Base-by-base conservation (phyloP, 1,139 yeast genomes). In the Magnusiomyces sp. region DNA sequence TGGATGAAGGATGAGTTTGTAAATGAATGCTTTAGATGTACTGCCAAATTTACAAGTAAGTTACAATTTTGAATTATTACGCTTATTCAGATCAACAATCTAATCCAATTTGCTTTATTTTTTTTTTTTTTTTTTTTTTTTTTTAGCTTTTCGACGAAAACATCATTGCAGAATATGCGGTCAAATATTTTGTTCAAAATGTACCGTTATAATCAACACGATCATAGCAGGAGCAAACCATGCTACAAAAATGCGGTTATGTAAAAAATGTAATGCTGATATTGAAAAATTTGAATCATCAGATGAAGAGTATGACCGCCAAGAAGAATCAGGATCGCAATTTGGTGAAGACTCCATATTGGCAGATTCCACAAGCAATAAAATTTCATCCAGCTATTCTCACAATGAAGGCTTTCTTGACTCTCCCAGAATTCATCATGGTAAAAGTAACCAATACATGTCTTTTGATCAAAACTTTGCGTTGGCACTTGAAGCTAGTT, bases 91-190 rank as follows among this genome's bases (percentile, higher is more conserved):
- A 23, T 23, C 29, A 23, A 23, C 7, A 23, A 23, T 23, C 29
- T 23, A 23, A 41, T 14, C n/a, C n/a, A n/a, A n/a, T n/a, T n/a
- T n/a, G n/a, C n/a, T n/a, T n/a, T n/a, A n/a, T n/a, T n/a, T n/a
- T n/a, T n/a, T 32, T 7, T 10, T 2, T 14, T 20, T 36, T 13
- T 46, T 40, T 16, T 31, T 14, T 11, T 14, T 20, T 20, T 16
- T 20, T 45, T 17, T 42, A 56, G 63, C 83, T 0, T 92, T 90
- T 67, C 71, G 97, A 62, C 73, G 98, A 57, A 86, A 87, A 58
- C 98, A 92, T 64, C 98, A 92, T 65, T 92, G 98, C 62, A 72
- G 98, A 47, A 81, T 90, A 47, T 92, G 98, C 67, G 97, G 97
- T 2, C 97, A 90, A 64, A 92, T 92, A 41, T 92, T 89, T 62